Evolutionary conservation across 106 monocot genomes (phyloP).

Genomic region (Gastrodia elata): DNA sequence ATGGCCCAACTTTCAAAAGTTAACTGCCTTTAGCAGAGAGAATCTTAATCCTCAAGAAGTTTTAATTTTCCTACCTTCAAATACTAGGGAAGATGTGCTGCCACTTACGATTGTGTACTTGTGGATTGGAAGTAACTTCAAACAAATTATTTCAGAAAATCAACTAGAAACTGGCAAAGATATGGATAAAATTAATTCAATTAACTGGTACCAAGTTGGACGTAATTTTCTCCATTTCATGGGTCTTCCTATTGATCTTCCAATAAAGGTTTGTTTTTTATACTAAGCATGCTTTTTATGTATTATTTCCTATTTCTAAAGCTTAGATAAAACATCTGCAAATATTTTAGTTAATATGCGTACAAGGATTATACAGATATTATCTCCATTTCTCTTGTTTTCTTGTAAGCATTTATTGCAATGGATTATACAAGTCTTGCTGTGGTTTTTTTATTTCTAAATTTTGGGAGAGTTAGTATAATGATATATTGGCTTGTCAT

Average conservation of each 20-base stretch:
- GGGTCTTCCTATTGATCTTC: constrained; percentile 34
- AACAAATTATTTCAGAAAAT: constrained; percentile 10
- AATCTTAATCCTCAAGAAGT: constrained; percentile 52
- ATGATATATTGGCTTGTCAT: background rate
- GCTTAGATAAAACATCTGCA: background rate
- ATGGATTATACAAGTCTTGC: background rate
- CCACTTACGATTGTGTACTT: constrained; percentile 32
- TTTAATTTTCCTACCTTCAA: constrained; percentile 36
- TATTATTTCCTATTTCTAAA: background rate
- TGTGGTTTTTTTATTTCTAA: background rate
- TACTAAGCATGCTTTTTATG: background rate
- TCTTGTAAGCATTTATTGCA: background rate
- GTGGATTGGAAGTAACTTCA: constrained; percentile 48
- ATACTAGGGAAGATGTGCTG: constrained; percentile 9
- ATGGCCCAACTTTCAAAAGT: constrained; percentile 48
- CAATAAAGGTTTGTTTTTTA: constrained; percentile 36
- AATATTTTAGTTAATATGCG: background rate
- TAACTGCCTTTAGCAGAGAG: constrained; percentile 21
- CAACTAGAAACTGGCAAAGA: constrained; percentile 5
- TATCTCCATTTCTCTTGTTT: background rate
- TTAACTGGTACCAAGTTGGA: constrained; percentile 53
- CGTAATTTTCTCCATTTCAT: constrained; percentile 47
- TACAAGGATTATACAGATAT: background rate
- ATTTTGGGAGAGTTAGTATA: background rate
- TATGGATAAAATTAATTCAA: constrained; percentile 12